These are phyloP conservation scores for Trichosporon inkin DNA, from an alignment of 1,284 basidiomycete genomes.

Conservation along the genomic window DNA sequence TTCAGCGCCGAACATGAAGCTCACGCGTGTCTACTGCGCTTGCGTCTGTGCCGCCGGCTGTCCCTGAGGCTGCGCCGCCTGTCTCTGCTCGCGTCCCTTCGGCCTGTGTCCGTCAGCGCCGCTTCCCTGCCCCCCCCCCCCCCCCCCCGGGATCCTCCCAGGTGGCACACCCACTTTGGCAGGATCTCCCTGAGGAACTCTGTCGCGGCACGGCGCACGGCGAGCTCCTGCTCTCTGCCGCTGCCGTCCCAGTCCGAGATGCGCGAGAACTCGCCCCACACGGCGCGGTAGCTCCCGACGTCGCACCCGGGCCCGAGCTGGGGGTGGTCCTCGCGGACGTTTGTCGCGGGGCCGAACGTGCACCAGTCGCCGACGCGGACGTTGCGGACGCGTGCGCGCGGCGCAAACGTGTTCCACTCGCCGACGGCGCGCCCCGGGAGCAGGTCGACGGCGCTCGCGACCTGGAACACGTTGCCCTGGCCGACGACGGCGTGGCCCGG, in stretches of 20 bases:
- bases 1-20: neutral
- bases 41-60: no score
- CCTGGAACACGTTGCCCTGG: slow-evolving; percentile 87
- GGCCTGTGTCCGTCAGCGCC: neutral
- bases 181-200: slow-evolving; percentile 86
- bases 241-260: slow-evolving; percentile 77
- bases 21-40: no score
- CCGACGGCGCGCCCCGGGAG: slow-evolving; percentile 9
- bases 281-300: slow-evolving; percentile 77
- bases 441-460: slow-evolving; percentile 68
- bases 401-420: slow-evolving; percentile 15
- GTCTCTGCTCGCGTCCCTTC: no score
- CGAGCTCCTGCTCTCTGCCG: slow-evolving; percentile 75
- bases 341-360: slow-evolving; percentile 10
- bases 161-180: slow-evolving; percentile 68
- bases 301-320: neutral
- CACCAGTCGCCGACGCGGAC: slow-evolving; percentile 17
- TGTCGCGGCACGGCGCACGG: slow-evolving; percentile 76
- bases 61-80: no score
- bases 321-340: neutral
- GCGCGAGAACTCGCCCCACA: slow-evolving; percentile 72
- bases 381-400: slow-evolving; percentile 8
- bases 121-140: neutral
- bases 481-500: slow-evolving; percentile 69
- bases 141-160: neutral